Base-by-base conservation (phyloP, 805 yeast species). In the Tetrapisispora nanseiensis region DNA sequence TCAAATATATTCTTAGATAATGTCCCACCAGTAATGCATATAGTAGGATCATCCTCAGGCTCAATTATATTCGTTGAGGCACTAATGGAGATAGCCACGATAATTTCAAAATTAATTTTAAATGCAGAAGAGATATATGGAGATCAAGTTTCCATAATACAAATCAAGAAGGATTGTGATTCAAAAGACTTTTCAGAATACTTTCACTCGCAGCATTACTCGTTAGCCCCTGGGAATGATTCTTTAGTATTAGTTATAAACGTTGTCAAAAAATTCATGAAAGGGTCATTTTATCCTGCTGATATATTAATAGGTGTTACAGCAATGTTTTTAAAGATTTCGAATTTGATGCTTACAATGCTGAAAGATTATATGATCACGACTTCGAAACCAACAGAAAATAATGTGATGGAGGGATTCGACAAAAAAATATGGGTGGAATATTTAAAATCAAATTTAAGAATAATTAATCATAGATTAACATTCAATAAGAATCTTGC, bases 281-380 rank as follows among this genome's bases (percentile, higher is more conserved):
- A 70, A 47, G 72, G 79, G 27, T 70, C 68, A 40, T 78, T 74
- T 54, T 82, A 74, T 66, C 90, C 90, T 3, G 70, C 71, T 35
- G 72, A 70, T 24, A 79, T 76, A 51, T 86, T 95, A 95, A 60
- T 85, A 6, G 80, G 92, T 0, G 60, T 84, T 20, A 72, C 76
- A 45, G 72, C 83, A 4, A 49, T 78, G 46, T 61, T 79, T 18
- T 67, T 74, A 27, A 80, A 80, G 48, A 74, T 79, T 21, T 55
- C 79, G 36, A 65, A 79, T 41, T 66, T 72, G 32, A 63, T 77
- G 2, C 63, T 81, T 45, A 80, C 73, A 50, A 61, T 80, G 50
- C 57, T 77, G 32, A 66, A 70, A 42, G 76, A 76, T 22, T 62
- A 71, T 39, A 61, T 82, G 65, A 59, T 72, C 5, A 51, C 55